phyloP scores from a whole-genome alignment of 2,329 filamentous ascomycete genomes.

The Cercospora canescens region DNA sequence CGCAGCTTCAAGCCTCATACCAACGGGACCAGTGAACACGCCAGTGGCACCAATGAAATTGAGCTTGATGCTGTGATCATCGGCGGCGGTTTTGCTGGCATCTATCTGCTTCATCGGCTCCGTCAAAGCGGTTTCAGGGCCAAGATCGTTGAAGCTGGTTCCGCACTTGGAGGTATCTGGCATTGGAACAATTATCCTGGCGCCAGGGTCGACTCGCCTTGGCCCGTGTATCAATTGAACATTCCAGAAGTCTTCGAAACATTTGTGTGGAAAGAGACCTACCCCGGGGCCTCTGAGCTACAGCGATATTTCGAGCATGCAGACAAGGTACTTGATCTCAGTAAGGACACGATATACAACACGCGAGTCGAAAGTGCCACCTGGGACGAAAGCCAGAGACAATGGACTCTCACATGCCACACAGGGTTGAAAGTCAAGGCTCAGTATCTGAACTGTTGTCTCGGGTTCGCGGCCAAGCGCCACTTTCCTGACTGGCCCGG shows the following conservation, averaged over 20 bases:
- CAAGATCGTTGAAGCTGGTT: slow-evolving; percentile 38
- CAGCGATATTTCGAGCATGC: slow-evolving; percentile 61
- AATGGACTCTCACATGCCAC: slow-evolving; percentile 55
- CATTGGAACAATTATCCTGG: slow-evolving; percentile 43
- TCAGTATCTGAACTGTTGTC: slow-evolving; percentile 15
- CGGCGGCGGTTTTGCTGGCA: slow-evolving; percentile 44
- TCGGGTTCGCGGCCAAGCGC: slow-evolving; percentile 13
- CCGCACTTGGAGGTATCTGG: slow-evolving; percentile 37
- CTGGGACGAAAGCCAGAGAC: slow-evolving; percentile 50
- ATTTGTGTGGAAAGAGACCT: slow-evolving; percentile 53
- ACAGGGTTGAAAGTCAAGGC: slow-evolving; percentile 40
- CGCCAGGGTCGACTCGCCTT: slow-evolving; percentile 48
- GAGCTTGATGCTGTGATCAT: slow-evolving; percentile 31
- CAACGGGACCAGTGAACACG: neutral
- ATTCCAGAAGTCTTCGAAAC: slow-evolving; percentile 48
- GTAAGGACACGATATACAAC: slow-evolving; percentile 59
- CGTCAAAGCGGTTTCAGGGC: slow-evolving; percentile 35
- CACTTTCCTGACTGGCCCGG: slow-evolving; percentile 12
- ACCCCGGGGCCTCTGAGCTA: slow-evolving; percentile 44
- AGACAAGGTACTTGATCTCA: slow-evolving; percentile 57
- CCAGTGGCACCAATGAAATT: neutral
- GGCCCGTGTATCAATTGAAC: slow-evolving; percentile 50
- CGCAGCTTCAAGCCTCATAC: neutral
- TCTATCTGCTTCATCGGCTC: slow-evolving; percentile 40
- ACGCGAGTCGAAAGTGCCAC: slow-evolving; percentile 55